Conservation (phyloP, 306 rosid genomes). For the Inga oerstediana region DNA sequence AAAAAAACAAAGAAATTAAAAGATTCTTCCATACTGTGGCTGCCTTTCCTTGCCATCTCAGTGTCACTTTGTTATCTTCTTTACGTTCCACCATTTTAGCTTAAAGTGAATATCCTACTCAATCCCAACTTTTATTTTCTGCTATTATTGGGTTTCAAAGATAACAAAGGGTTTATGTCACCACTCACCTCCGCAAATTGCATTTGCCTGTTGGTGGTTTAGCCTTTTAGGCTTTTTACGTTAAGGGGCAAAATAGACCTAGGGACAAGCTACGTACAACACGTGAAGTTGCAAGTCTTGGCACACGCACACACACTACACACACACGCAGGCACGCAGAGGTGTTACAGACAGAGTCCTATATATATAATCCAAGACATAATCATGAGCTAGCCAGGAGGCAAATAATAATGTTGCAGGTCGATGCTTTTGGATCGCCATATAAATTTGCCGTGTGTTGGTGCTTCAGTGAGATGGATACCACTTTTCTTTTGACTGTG, state of each 20-base stretch:
- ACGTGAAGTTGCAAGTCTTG: slow-evolving; percentile 7
- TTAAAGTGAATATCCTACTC: slow-evolving; percentile 30
- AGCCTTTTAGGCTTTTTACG: not conserved
- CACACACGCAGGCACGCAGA: slow-evolving; percentile 13
- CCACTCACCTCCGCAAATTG: not conserved
- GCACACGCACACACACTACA: not conserved
- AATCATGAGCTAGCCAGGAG: not conserved
- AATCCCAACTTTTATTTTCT: slow-evolving; percentile 6
- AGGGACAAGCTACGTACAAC: not conserved
- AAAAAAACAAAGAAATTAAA: not conserved
- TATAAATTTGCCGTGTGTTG: slow-evolving; percentile 7
- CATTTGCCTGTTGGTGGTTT: not conserved
- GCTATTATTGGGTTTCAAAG: not conserved
- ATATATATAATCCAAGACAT: not conserved
- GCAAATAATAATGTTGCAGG: not conserved
- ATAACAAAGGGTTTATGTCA: slow-evolving; percentile 4
- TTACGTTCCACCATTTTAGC: slow-evolving; percentile 1
- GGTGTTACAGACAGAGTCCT: not conserved
- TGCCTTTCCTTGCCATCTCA: slow-evolving; percentile 23
- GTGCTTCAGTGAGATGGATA: slow-evolving; percentile 70
- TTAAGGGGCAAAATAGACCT: not conserved
- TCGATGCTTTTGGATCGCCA: not conserved
- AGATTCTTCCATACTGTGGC: slow-evolving; percentile 3
- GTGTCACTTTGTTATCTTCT: slow-evolving; percentile 14
- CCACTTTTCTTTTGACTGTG: slow-evolving; percentile 48